A percentile compares a stretch with the other conserved stretches of the same genome.
Conservation (phyloP, 2,329 filamentous ascomycete species). For the Aschersonia sp. region DNA sequence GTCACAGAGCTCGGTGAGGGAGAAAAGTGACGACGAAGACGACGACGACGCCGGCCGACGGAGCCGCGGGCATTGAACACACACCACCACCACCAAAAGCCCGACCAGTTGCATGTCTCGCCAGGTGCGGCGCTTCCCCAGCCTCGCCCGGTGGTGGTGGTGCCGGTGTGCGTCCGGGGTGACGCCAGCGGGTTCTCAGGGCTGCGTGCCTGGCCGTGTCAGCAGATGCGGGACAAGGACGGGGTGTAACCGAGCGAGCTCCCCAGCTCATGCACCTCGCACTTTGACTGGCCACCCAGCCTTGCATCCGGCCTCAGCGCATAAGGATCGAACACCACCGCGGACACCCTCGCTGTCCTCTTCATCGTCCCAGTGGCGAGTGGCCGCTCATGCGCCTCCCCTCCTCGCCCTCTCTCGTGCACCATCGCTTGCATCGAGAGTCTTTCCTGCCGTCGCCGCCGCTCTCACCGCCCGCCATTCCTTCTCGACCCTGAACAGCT, state of each 20-base stretch:
- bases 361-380: not conserved
- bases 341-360: not conserved
- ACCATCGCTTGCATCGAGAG: not conserved
- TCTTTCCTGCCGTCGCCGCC: not conserved
- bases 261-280: not conserved
- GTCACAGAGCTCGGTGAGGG: too few species aligned
- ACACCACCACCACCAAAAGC: not conserved
- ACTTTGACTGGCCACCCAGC: not conserved
- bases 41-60: not conserved
- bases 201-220: not conserved
- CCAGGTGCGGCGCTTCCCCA: conserved; percentile 16
- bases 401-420: not conserved
- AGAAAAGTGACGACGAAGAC: too few species aligned
- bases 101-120: conserved; percentile 13
- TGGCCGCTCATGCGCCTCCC: not conserved
- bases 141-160: conserved; percentile 10
- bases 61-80: not conserved
- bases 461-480: not conserved
- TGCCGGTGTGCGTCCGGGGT: conserved; percentile 1
- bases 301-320: conserved; percentile 1
- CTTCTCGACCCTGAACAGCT: not conserved
- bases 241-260: not conserved
- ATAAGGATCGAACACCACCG: not conserved
- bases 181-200: not conserved
- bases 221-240: not conserved